Percentiles rank a stretch among this genome's conserved stretches.
phyloP scores from a whole-genome alignment of 2,329 filamentous ascomycete species.

The Penicillium expansum region DNA sequence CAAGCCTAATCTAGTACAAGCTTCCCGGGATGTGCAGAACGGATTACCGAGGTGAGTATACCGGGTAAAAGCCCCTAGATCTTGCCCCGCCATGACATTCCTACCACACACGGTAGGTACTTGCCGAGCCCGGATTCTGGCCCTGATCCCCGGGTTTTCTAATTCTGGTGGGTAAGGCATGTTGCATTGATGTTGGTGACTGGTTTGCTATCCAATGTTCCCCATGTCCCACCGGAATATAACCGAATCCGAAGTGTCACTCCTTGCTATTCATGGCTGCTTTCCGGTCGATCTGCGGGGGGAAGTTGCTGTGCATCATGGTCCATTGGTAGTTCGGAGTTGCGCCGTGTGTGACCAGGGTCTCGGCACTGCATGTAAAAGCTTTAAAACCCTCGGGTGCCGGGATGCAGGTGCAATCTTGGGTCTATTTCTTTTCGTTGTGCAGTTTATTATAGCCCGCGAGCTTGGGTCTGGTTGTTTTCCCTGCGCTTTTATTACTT shows the following conservation, averaged over 20 bases:
- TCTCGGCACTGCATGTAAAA: background rate
- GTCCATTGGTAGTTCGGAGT: constrained; percentile 10
- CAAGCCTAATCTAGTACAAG: background rate
- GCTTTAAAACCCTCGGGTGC: constrained; percentile 6
- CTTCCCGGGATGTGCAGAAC: background rate
- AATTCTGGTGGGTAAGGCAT: background rate
- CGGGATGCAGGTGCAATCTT: background rate
- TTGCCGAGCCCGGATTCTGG: background rate
- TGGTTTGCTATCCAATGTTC: background rate
- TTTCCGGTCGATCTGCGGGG: constrained; percentile 19
- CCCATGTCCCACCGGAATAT: constrained; percentile 11
- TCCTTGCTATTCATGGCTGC: constrained; percentile 11
- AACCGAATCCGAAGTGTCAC: constrained; percentile 6
- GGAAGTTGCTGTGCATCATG: constrained; percentile 8
- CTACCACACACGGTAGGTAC: background rate
- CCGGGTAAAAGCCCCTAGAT: constrained; percentile 1
- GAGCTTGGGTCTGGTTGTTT: background rate
- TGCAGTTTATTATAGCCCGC: background rate
- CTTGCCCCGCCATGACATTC: background rate
- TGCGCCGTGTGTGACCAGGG: background rate
- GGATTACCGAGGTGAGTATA: background rate
- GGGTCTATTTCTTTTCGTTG: background rate
- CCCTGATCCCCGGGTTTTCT: background rate
- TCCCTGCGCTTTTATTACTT: background rate
- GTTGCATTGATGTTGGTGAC: background rate